Base-by-base conservation (phyloP, 768 basidiomycete species). In the Harrya chromipes region DNA sequence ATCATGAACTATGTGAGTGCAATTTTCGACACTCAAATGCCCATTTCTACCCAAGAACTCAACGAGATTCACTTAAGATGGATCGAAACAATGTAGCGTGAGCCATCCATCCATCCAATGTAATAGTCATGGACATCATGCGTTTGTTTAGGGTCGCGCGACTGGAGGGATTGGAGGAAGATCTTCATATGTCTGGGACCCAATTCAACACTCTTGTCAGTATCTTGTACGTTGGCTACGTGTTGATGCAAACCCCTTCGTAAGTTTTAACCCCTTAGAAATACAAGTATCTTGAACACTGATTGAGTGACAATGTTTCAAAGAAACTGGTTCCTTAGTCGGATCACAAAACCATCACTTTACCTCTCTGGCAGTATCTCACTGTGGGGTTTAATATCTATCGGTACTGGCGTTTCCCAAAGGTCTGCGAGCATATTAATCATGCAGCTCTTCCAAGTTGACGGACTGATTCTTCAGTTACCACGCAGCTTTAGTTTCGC, bases 171-270 rank as follows among this genome's bases (percentile, higher is more conserved):
- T 81, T 88, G 48, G 83, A 86, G 60, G 69, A 72, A 48, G 86
- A 87, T 62, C 72, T 89, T 13, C 64, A 77, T 21, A 74, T 88
- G 27, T 69, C 76, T 45, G 81, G 78, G 16, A 68, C 73, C 49
- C 73, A 87, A 57, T 90, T 87, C 60, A 76, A 83, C 10, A 85
- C 85, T 0, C 64, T 88, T 14, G 68, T 89, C 19, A 82, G 83
- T 23, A 77, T 85, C 52, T 74, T 85, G 42, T 85, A 83, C 56
- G 74, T 84, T 38, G 84, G 84, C 23, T 88, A 87, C 58, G 81
- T 83, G 49, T 66, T 85, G 21, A 87, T 85, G 83, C 86, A 89
- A 62, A 76, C 85, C 46, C 85, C 85, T 19, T 84, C 83, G 81
- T 84, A 54, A 59, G 82, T 67, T 31, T 31, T 23, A 16, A 20